phyloP scores from a whole-genome alignment of 768 basidiomycete genomes.

The Kwoniella sp. region DNA sequence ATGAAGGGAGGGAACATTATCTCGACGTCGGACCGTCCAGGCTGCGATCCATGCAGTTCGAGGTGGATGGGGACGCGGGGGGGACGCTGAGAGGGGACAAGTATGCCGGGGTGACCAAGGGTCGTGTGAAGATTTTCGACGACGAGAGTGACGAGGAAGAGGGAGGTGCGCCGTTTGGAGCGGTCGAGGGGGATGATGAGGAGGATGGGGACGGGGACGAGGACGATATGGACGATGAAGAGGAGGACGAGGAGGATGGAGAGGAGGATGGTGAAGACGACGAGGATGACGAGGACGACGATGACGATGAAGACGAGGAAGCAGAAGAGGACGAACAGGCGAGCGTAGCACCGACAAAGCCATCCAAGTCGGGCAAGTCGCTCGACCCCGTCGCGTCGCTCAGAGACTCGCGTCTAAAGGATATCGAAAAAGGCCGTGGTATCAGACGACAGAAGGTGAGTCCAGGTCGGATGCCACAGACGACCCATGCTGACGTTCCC shows the following conservation, averaged over 20 bases:
- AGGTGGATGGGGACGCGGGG: constrained; percentile 58
- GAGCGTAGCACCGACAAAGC: too few relatives aligned
- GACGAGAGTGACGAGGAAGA: constrained; percentile 25
- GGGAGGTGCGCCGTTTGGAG: constrained; percentile 62
- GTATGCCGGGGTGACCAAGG: constrained; percentile 13
- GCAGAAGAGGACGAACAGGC: constrained; percentile 35
- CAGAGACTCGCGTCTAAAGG: constrained; percentile 39
- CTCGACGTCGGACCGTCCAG: constrained; percentile 77
- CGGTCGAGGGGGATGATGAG: constrained; percentile 57
- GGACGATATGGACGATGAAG: constrained; percentile 16
- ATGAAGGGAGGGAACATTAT: constrained; percentile 68
- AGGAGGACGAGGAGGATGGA: constrained; percentile 23
- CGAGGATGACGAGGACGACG: constrained; percentile 7
- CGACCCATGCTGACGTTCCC: not conserved
- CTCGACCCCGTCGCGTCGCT: constrained; percentile 46
- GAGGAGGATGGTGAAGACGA: constrained; percentile 36
- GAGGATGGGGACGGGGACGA: constrained; percentile 22
- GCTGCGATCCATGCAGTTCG: constrained; percentile 52
- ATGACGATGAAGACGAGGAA: constrained; percentile 15
- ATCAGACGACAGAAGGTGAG: constrained; percentile 77
- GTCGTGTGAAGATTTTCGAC: constrained; percentile 14
- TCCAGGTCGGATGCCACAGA: not conserved
- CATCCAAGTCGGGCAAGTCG: constrained; percentile 1
- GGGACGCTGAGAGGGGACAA: constrained; percentile 17
- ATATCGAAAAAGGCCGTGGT: constrained; percentile 68